Evolutionary conservation across 345 rosid species (phyloP).

Genomic region (Brassica juncea): DNA sequence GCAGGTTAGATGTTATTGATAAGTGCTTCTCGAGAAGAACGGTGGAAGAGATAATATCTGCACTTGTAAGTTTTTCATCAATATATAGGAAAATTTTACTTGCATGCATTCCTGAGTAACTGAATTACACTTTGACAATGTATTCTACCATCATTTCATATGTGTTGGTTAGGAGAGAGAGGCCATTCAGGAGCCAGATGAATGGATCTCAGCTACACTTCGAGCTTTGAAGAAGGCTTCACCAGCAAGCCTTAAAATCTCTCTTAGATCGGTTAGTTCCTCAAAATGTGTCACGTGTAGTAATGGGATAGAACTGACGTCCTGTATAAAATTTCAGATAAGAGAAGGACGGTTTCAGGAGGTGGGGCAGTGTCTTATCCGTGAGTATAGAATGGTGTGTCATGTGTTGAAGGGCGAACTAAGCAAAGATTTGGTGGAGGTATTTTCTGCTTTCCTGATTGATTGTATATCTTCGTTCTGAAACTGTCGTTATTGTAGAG

Average conservation of each 20-base stretch:
- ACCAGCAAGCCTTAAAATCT: slow-evolving; percentile 82
- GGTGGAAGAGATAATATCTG: slow-evolving; percentile 66
- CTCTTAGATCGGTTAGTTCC: slow-evolving; percentile 68
- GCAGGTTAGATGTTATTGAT: slow-evolving; percentile 53
- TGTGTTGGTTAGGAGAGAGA: slow-evolving; percentile 57
- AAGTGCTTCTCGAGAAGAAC: slow-evolving; percentile 71
- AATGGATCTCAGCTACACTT: slow-evolving; percentile 58
- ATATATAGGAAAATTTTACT: neutral
- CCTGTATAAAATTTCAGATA: slow-evolving; percentile 51
- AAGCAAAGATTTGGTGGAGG: slow-evolving; percentile 86
- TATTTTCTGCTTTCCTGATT: slow-evolving; percentile 15
- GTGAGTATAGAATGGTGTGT: slow-evolving; percentile 80
- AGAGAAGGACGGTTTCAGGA: slow-evolving; percentile 84
- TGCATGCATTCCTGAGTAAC: neutral
- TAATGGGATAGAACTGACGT: slow-evolving; percentile 3
- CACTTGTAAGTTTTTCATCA: slow-evolving; percentile 60
- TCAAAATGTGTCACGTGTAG: neutral
- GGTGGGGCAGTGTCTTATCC: slow-evolving; percentile 70
- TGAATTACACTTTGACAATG: neutral
- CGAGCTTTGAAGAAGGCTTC: slow-evolving; percentile 66
- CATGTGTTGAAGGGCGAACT: slow-evolving; percentile 68
- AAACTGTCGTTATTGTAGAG: neutral
- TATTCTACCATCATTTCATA: slow-evolving; percentile 1
- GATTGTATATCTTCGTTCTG: neutral
- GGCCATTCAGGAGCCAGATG: slow-evolving; percentile 37